These are phyloP conservation scores for Thermochaetoides thermophila DNA, from an alignment of 495 filamentous ascomycete species.

Conservation along the genomic window DNA sequence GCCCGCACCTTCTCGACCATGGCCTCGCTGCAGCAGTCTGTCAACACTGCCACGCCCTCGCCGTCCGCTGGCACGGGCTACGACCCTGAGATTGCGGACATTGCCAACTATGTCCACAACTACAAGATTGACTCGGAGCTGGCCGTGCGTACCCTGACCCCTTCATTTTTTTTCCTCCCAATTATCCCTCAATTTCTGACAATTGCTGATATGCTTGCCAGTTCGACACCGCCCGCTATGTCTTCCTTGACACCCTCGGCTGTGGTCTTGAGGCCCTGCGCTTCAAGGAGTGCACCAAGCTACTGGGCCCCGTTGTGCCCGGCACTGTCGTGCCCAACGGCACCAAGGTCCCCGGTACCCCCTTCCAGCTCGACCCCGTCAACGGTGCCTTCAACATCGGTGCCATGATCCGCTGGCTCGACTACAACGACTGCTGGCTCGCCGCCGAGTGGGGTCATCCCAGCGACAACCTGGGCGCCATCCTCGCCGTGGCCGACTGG, in stretches of 20 bases:
- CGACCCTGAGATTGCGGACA: slow-evolving; percentile 86
- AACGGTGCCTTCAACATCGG: slow-evolving; percentile 98
- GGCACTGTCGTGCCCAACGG: slow-evolving; percentile 90
- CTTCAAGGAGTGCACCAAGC: slow-evolving; percentile 90
- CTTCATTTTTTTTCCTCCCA: not conserved
- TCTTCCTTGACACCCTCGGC: slow-evolving; percentile 88
- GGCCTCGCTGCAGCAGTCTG: slow-evolving; percentile 37
- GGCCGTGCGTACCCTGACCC: slow-evolving; percentile 47
- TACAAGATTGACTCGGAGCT: slow-evolving; percentile 82
- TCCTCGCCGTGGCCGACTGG: slow-evolving; percentile 92
- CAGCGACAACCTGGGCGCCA: slow-evolving; percentile 42
- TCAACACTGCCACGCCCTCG: slow-evolving; percentile 28
- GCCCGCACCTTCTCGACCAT: slow-evolving; percentile 41
- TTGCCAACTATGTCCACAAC: slow-evolving; percentile 85
- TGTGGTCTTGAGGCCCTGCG: slow-evolving; percentile 90
- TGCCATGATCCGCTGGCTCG: slow-evolving; percentile 94
- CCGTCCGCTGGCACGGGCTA: slow-evolving; percentile 44
- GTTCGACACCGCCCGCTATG: slow-evolving; percentile 85
- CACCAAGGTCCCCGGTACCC: slow-evolving; percentile 79
- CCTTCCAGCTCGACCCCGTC: slow-evolving; percentile 87
- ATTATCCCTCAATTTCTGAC: slow-evolving; percentile 10
- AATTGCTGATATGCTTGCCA: slow-evolving; percentile 27
- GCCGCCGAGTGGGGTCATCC: slow-evolving; percentile 97
- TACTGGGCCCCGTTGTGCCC: slow-evolving; percentile 84
- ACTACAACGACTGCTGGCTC: slow-evolving; percentile 99